These are phyloP conservation scores for Coemansia sp. DNA, from an alignment of 192 early-diverging fungal genomes.

Conservation along the genomic window DNA sequence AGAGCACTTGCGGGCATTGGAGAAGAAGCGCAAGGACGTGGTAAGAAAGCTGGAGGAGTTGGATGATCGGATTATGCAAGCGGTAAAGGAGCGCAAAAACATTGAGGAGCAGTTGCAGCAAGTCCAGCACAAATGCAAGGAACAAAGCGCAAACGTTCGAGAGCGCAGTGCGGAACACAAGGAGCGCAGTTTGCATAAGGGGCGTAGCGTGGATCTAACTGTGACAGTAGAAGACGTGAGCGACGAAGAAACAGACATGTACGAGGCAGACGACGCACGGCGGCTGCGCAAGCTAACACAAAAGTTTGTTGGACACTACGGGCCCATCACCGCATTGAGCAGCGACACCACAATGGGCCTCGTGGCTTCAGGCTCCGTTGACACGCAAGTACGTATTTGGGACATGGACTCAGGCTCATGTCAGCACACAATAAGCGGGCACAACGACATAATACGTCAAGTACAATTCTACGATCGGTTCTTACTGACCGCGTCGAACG, in stretches of 20 bases:
- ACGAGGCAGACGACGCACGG: conserved; percentile 35
- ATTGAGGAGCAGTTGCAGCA: conserved; percentile 17
- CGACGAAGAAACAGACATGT: conserved; percentile 15
- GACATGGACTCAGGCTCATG: conserved; percentile 45
- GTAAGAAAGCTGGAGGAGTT: conserved; percentile 18
- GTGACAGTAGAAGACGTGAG: conserved; percentile 24
- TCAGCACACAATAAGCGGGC: conserved; percentile 35
- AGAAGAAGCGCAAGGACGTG: conserved; percentile 16
- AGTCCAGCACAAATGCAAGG: not conserved
- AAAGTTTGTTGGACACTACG: conserved; percentile 60
- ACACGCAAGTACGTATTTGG: conserved; percentile 71
- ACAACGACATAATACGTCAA: conserved; percentile 34
- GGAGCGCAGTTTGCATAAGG: not conserved
- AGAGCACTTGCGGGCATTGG: conserved; percentile 27
- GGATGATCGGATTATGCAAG: conserved; percentile 21
- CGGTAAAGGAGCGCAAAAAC: conserved; percentile 15
- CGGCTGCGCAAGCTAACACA: conserved; percentile 26
- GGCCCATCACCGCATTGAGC: conserved; percentile 59
- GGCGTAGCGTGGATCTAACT: not conserved
- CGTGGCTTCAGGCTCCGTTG: conserved; percentile 65
- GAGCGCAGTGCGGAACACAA: not conserved
- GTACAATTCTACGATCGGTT: conserved; percentile 45
- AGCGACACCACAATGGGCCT: conserved; percentile 59
- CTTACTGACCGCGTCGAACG: conserved; percentile 64
- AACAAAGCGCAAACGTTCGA: not conserved